Conservation (phyloP, 2,329 filamentous ascomycete genomes). For the Colletotrichum higginsianum region DNA sequence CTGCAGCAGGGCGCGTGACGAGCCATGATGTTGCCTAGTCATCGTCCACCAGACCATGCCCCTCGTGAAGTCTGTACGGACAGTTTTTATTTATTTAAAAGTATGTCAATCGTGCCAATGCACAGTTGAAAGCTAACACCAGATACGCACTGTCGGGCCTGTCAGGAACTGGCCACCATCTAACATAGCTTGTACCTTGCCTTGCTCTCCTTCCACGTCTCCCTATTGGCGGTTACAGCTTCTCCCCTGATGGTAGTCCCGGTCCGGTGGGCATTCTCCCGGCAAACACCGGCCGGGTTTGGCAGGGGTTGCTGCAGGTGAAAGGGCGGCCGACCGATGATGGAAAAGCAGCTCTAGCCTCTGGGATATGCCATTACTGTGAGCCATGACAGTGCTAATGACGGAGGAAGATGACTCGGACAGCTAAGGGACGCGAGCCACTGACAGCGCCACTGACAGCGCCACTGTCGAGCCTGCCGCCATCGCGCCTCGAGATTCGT, state of each 20-base stretch:
- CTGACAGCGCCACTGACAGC: neutral
- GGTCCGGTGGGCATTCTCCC: constrained; percentile 29
- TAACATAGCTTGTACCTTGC: constrained; percentile 11
- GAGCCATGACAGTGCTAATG: too few species aligned
- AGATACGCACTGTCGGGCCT: neutral
- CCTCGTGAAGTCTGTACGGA: neutral
- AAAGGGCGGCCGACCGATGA: constrained; percentile 20
- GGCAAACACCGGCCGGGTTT: constrained; percentile 29
- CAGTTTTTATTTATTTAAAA: neutral
- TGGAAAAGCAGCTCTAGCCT: neutral
- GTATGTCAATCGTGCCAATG: neutral
- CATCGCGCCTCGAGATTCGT: constrained; percentile 11
- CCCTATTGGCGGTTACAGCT: constrained; percentile 26
- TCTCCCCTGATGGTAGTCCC: constrained; percentile 28
- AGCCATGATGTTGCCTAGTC: neutral
- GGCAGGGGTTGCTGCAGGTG: constrained; percentile 37
- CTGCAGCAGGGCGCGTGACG: neutral
- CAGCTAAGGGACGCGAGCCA: too few species aligned
- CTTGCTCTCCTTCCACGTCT: neutral
- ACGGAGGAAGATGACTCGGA: too few species aligned
- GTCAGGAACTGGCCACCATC: neutral
- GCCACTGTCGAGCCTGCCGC: constrained; percentile 2
- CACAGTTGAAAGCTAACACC: neutral
- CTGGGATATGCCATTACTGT: too few species aligned
- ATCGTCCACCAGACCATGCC: neutral